Evolutionary conservation across 2,329 filamentous ascomycete genomes (phyloP).

Genomic region (Didymella sp.): DNA sequence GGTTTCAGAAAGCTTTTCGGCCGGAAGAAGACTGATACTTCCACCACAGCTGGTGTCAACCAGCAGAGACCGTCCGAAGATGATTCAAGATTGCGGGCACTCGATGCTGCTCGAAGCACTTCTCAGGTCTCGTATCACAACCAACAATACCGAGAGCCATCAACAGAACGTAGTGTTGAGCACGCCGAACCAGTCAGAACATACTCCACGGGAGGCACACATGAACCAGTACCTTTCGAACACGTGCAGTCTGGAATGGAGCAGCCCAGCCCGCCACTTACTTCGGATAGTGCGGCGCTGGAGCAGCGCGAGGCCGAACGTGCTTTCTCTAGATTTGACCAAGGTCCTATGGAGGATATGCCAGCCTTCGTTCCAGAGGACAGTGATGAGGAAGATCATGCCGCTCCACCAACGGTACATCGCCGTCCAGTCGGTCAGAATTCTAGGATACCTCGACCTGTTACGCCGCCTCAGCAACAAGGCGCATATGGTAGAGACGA

Average conservation of each 20-base stretch:
- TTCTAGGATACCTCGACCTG: constrained; percentile 19
- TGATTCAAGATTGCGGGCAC: constrained; percentile 26
- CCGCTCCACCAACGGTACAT: constrained; percentile 31
- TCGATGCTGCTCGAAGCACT: constrained; percentile 32
- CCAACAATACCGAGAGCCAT: constrained; percentile 33
- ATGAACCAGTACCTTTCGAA: constrained; percentile 25
- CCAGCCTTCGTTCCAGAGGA: constrained; percentile 76
- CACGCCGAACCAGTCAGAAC: constrained; percentile 30
- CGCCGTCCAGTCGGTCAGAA: constrained; percentile 28
- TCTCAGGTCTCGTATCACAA: constrained; percentile 37
- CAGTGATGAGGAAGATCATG: constrained; percentile 38
- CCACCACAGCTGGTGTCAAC: constrained; percentile 22
- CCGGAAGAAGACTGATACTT: constrained; percentile 46
- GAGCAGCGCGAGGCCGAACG: constrained; percentile 66
- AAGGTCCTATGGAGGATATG: constrained; percentile 85
- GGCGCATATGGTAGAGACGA: constrained; percentile 38
- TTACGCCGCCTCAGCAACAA: constrained; percentile 28
- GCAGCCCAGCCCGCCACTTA: constrained; percentile 56
- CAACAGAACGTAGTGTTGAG: constrained; percentile 32
- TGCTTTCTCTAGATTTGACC: constrained; percentile 77
- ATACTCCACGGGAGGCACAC: constrained; percentile 35
- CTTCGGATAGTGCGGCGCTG: constrained; percentile 67
- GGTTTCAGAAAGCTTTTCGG: constrained; percentile 52
- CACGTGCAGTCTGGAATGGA: background rate
- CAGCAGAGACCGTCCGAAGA: constrained; percentile 27